Evolutionary conservation across 2,329 filamentous ascomycete species (phyloP), one percentile per base, ranked within the genome.

Genomic region (Hymenoscyphus fructigenus): DNA sequence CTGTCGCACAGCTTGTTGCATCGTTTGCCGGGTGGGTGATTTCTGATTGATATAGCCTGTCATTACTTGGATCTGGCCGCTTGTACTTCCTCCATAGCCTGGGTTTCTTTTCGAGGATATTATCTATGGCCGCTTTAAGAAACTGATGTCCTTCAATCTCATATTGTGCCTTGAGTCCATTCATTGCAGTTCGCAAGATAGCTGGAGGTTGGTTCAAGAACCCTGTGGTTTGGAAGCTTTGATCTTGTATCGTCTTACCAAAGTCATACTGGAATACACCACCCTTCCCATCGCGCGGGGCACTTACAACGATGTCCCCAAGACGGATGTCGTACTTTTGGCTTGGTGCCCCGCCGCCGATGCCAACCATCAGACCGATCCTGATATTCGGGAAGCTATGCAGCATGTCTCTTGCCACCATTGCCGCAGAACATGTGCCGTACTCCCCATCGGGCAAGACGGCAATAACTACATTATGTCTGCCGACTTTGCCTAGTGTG

Each of bases 31-130:
- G 10, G 53, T 70, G 66, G 17, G 38, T 57, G 57, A 71, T 41
- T n/a, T 38, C 44, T 38, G 67, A 34, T 57, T 64, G 32, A 66
- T 75, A 78, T 9, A 78, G 65, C 50, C 55, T 69, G 59, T 78
- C 76, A 36, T 63, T 73, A 14, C 41, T 66, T 44, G 50, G 29
- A n/a, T 67, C 66, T 41, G 73, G 76, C 23, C 69, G 66, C 28
- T 64, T 10, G 63, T 74, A 77, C 23, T 73, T 73, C 41, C 62
- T 66, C 34, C 62, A 61, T 28, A 77, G 62, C 60, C 67, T 74
- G 47, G 68, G 71, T 7, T 73, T 72, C 50, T 70, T 66, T 10
- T 72, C 44, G 3, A 77, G 64, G 47, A 71, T 65, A 10, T 4
- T 50, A 1, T 68, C 41, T 26, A 77, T 73, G 1, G 1, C 47